Evolutionary conservation across 176 grass and related monocot genomes (phyloP).

Genomic region (Echinochloa phyllopogon): DNA sequence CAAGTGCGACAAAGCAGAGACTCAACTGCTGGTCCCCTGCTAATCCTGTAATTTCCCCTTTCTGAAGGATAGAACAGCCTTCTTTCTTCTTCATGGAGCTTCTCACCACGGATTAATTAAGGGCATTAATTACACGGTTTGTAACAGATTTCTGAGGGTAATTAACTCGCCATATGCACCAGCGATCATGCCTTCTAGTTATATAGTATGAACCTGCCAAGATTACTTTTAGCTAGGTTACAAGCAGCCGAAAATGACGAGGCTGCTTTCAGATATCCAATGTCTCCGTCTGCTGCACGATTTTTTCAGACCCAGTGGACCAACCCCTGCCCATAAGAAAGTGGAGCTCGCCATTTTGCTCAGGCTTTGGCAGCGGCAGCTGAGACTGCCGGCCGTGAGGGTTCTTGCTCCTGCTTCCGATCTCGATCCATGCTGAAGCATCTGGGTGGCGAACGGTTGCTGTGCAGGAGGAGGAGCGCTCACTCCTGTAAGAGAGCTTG

Average conservation of each 20-base stretch:
- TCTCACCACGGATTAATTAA: background rate
- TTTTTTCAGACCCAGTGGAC: conserved; percentile 38
- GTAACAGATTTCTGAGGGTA: background rate
- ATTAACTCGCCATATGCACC: background rate
- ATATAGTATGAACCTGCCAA: background rate
- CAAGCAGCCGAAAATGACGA: conserved; percentile 52
- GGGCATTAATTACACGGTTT: background rate
- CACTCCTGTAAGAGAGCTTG: background rate
- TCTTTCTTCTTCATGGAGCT: background rate
- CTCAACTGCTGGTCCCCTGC: background rate
- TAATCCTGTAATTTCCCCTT: conserved; percentile 10
- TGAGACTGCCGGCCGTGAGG: background rate
- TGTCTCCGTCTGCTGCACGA: conserved; percentile 42
- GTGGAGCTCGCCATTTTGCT: conserved; percentile 30
- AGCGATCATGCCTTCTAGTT: background rate
- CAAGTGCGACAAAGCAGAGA: background rate
- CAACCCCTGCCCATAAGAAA: conserved; percentile 27
- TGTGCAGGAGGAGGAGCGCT: background rate
- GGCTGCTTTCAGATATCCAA: conserved; percentile 51
- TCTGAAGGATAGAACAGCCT: background rate
- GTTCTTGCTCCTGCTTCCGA: background rate
- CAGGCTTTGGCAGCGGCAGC: conserved; percentile 22
- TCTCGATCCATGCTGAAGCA: conserved; percentile 40
- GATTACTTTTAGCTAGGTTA: conserved; percentile 36
- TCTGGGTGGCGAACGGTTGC: background rate